Conservation (phyloP, 2,329 filamentous ascomycete genomes). For the Nannizziopsis arthrosporioides region DNA sequence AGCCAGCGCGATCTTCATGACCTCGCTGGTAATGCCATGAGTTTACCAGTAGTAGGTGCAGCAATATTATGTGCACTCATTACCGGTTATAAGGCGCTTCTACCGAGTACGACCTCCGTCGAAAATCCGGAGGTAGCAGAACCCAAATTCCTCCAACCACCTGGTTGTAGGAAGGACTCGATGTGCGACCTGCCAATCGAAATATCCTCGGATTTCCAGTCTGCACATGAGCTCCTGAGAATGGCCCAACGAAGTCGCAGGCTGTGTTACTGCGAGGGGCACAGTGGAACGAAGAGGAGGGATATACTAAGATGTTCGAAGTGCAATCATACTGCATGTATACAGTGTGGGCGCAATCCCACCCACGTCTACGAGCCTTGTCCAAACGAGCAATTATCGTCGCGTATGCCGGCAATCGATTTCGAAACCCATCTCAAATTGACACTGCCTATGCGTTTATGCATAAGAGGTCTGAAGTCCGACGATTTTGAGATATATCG, state of each 20-base stretch:
- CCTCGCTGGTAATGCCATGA: constrained; percentile 71
- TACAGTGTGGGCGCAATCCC: constrained; percentile 44
- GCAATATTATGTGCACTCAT: constrained; percentile 51
- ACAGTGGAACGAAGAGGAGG: constrained; percentile 27
- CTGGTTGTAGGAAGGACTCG: constrained; percentile 10
- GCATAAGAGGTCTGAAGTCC: constrained; percentile 22
- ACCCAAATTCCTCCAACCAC: background rate
- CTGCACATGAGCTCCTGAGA: constrained; percentile 16
- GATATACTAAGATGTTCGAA: constrained; percentile 38
- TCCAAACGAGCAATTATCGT: constrained; percentile 21
- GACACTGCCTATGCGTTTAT: constrained; percentile 34
- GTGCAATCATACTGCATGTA: constrained; percentile 47
- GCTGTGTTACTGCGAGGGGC: constrained; percentile 49
- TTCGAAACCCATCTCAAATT: constrained; percentile 37
- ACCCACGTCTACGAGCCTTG: constrained; percentile 34
- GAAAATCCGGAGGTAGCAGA: background rate
- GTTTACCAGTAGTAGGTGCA: constrained; percentile 56
- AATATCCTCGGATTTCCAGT: constrained; percentile 3
- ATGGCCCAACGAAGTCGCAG: constrained; percentile 29
- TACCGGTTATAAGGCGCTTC: constrained; percentile 23
- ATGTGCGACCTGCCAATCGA: constrained; percentile 15
- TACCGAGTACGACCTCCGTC: constrained; percentile 13
- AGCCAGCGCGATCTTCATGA: constrained; percentile 52
- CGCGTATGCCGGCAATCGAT: constrained; percentile 30
- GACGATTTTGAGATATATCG: constrained; percentile 19